Base-by-base conservation (phyloP, 306 rosid species). In the Vigna trinervia region DNA sequence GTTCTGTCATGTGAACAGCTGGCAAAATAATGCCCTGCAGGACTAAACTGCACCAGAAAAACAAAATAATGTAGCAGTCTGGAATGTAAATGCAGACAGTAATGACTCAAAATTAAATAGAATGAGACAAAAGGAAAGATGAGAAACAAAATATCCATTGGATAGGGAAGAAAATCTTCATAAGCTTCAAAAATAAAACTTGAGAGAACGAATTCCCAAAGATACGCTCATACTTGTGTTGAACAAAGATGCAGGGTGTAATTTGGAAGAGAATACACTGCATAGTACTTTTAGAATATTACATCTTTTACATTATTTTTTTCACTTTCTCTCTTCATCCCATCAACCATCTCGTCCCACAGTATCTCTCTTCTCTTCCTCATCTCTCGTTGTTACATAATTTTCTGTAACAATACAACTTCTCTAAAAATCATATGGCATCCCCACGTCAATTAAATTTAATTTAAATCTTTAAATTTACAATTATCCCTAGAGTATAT, bases 1-100 rank as follows among this genome's bases (percentile, higher is more conserved):
- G 97, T 92, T 81, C 96, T 86, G 79, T 92, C 97, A 47, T 92
- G 97, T 34, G 97, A 92, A 71, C 87, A 86, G 75, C 97, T 92
- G 72, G 92, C 97, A 86, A 92, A 92, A 84, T 90, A 90, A 75
- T 90, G 97, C 63, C 97, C 96, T 6, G 89, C 85, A 34, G 97
- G 91, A 78, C 96, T 90, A 88, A 88, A 92, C 96, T 92, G 93
- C 89, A 81, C 77, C 73, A 74, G 69, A 60, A 75, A 64, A 71
- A 57, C 36, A 69, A 59, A 63, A 39, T 12, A 63, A 39, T 12
- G 13, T n/a, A 70, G 50, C 51, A 71, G n/a, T 20, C 64, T 30
- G 30, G 68, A 39, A 68, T 57, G 57, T 38, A 30, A 30, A 81
- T 65, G 56, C 56, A 17, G 45, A 66, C 52, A 54, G 22, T 2